Evolutionary conservation across 108 stramenopile species (phyloP), one percentile per base, ranked within the genome.

Genomic region (Cyclotella baltica): DNA sequence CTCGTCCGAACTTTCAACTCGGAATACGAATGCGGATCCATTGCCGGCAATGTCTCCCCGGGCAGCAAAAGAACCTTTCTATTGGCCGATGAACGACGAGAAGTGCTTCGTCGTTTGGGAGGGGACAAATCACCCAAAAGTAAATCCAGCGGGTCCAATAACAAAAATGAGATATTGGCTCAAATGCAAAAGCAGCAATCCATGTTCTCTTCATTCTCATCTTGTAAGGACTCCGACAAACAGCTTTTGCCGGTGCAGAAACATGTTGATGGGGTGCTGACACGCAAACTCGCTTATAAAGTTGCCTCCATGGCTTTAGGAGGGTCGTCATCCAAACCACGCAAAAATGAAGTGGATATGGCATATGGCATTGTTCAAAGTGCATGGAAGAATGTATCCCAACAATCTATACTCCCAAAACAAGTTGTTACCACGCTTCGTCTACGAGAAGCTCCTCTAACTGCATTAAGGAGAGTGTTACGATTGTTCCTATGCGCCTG

Each of bases 161-260:
- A 20, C 25, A 65, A 74, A 29, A 95, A 95, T 70, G 72, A 88
- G 37, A 86, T 95, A 34, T 83, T 89, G 83, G 85, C 78, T 67
- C 94, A 95, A 72, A 95, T 95, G 92, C 78, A 82, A 55, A 83
- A 80, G 37, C 94, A 95, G 73, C 66, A 88, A 69, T 83, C 91
- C n/a, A 70, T 93, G 11, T 68, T 75, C n/a, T 65, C 73, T 59
- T 56, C 28, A 3, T 47, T 20, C 28, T 81, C 56, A 19, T 30
- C 30, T 47, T 10, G 20, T 10, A 37, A 55, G 16, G 43, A 8
- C 28, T 36, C 19, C 64, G 70, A 71, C 23, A 23, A 53, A 13
- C n/a, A 23, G 11, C 37, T 90, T 0, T 83, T 92, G 11, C 93
- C 91, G 0, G 91, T 94, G 5, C 57, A 70, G 20, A 84, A 86